Conservation (phyloP, 75 land plant species). For the Cupressus sempervirens region DNA sequence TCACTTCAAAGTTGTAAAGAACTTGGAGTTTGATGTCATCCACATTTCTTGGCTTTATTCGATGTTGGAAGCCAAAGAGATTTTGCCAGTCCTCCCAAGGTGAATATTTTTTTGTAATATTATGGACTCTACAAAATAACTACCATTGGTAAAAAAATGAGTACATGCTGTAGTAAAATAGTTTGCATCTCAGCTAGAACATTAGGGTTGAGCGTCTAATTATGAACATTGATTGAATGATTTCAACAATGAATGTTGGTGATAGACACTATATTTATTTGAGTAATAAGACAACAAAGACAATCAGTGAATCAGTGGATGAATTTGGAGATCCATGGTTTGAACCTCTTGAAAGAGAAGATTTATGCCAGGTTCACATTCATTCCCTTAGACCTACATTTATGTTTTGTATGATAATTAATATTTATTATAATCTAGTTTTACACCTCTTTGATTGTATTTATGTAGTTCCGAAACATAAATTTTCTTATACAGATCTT, state of each 20-base stretch:
- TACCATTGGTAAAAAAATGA: background rate
- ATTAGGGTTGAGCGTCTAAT: background rate
- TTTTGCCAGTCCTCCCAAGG: conserved; percentile 28
- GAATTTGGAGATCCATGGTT: conserved; percentile 27
- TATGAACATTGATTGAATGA: background rate
- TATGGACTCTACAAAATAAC: background rate
- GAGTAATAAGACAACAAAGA: conserved; percentile 12
- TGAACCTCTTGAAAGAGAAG: conserved; percentile 11
- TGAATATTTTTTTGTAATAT: background rate
- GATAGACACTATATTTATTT: conserved; percentile 22
- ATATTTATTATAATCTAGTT: background rate
- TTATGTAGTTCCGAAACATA: background rate
- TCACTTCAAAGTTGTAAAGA: conserved; percentile 18
- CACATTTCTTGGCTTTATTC: conserved; percentile 18
- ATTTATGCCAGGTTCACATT: conserved; percentile 15
- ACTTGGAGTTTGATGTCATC: conserved; percentile 22
- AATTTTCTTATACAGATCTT: conserved; percentile 5
- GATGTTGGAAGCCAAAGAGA: conserved; percentile 14
- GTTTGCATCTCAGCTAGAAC: background rate
- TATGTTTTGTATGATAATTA: background rate
- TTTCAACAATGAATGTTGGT: conserved; percentile 3
- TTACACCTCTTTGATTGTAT: background rate
- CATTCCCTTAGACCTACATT: background rate
- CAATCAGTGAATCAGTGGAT: conserved; percentile 9
- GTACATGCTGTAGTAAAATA: background rate